phyloP scores from a whole-genome alignment of 768 basidiomycete genomes.

The Tricholoma matsutake region DNA sequence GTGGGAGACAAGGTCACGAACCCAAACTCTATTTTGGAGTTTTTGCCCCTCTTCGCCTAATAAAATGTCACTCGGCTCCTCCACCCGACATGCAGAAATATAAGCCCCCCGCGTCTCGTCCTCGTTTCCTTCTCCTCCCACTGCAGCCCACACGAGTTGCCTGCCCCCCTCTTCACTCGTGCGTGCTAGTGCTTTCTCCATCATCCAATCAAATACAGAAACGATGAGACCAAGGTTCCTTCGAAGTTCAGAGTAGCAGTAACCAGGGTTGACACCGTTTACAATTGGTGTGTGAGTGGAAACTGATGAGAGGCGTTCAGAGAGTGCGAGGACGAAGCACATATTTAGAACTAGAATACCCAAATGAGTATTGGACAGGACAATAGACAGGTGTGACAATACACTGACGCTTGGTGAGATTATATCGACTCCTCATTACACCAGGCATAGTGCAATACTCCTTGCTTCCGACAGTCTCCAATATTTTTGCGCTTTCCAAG shows the following conservation, averaged over 20 bases:
- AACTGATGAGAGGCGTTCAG: slow-evolving; percentile 21
- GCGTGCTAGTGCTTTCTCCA: slow-evolving; percentile 32
- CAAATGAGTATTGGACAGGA: neutral
- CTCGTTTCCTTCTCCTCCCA: slow-evolving; percentile 8
- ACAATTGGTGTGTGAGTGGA: slow-evolving; percentile 27
- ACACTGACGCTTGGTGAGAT: slow-evolving; percentile 33
- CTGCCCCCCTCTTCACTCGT: slow-evolving; percentile 15
- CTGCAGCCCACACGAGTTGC: slow-evolving; percentile 14
- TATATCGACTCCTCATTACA: slow-evolving; percentile 23
- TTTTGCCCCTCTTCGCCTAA: slow-evolving; percentile 4
- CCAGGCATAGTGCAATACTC: slow-evolving; percentile 24
- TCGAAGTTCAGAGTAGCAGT: slow-evolving; percentile 35
- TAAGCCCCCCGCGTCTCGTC: slow-evolving; percentile 14
- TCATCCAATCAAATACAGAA: slow-evolving; percentile 16
- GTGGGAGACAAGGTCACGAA: neutral
- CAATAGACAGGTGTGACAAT: neutral
- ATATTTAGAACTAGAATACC: slow-evolving; percentile 35
- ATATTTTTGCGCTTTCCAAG: slow-evolving; percentile 24
- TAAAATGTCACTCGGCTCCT: slow-evolving; percentile 14
- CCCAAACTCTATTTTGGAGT: slow-evolving; percentile 15
- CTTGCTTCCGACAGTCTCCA: slow-evolving; percentile 29
- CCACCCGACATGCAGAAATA: slow-evolving; percentile 7
- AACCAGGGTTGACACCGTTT: slow-evolving; percentile 40
- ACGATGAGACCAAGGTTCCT: slow-evolving; percentile 20
- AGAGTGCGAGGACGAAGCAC: slow-evolving; percentile 36